phyloP scores from a whole-genome alignment of 495 filamentous ascomycete species.

The Penicillium subrubescens region DNA sequence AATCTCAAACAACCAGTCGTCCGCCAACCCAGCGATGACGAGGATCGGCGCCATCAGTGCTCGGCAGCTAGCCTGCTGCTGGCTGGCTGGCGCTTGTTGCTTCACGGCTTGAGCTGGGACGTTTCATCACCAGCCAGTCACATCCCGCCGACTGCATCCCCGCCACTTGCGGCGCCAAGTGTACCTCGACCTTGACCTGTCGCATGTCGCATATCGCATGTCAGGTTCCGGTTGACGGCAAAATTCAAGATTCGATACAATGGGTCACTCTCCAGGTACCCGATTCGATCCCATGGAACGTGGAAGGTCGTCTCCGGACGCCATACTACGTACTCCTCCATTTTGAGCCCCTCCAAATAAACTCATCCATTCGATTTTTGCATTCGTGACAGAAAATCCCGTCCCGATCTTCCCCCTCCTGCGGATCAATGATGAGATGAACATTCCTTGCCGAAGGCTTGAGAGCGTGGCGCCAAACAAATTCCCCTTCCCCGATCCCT shows the following conservation, averaged over 20 bases:
- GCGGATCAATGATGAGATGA: not conserved
- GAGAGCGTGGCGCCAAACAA: slow-evolving; percentile 6
- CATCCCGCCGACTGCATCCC: not conserved
- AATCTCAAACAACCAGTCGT: slow-evolving; percentile 20
- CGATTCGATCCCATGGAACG: slow-evolving; percentile 4
- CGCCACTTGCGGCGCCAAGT: slow-evolving; percentile 13
- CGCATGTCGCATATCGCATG: slow-evolving; percentile 23
- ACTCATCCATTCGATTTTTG: not conserved
- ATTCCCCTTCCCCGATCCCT: not conserved
- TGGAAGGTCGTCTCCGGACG: not conserved
- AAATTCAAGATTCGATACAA: not conserved
- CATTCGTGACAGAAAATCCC: not conserved
- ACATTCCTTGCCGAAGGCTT: slow-evolving; percentile 8
- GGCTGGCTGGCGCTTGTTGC: slow-evolving; percentile 15
- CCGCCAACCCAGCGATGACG: slow-evolving; percentile 7
- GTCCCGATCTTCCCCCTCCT: not conserved
- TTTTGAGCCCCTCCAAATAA: not conserved
- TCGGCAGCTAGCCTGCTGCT: not conserved
- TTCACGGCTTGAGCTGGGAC: slow-evolving; percentile 12
- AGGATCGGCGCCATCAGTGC: slow-evolving; percentile 10
- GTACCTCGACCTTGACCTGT: slow-evolving; percentile 4
- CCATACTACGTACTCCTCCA: not conserved
- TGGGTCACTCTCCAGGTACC: not conserved
- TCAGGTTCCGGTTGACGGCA: slow-evolving; percentile 11
- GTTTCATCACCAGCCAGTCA: slow-evolving; percentile 28